Conservation (phyloP, 306 rosid species). For the Erythrophleum fordii region DNA sequence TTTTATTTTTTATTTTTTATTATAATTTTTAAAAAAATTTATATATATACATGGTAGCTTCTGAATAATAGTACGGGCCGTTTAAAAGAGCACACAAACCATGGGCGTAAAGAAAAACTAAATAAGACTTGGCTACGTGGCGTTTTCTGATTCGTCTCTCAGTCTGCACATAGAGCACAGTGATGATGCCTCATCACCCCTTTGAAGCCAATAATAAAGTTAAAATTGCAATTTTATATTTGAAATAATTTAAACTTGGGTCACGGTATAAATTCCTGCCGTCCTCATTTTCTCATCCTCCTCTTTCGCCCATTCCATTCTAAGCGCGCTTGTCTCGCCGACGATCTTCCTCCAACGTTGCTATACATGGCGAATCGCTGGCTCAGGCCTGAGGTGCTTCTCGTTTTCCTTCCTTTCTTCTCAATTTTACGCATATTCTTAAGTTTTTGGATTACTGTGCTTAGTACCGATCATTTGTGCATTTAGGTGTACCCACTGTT, state of each 20-base stretch:
- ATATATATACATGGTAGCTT: not conserved
- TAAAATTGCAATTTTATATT: not conserved
- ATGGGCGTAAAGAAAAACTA: not conserved
- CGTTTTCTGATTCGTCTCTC: not conserved
- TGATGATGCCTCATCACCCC: not conserved
- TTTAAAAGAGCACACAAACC: not conserved
- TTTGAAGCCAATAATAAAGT: conserved; percentile 38
- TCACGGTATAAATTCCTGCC: conserved; percentile 1
- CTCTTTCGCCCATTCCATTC: not conserved
- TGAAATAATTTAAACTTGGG: not conserved
- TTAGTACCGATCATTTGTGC: not conserved
- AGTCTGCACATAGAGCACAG: not conserved
- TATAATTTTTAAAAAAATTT: no score
- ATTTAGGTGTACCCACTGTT: conserved; percentile 89
- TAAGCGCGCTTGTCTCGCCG: not conserved
- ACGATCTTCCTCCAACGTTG: conserved; percentile 4
- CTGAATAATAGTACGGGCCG: not conserved
- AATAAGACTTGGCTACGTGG: not conserved
- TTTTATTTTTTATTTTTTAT: no score
- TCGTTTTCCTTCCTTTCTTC: not conserved
- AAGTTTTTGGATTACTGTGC: not conserved
- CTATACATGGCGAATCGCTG: conserved; percentile 51
- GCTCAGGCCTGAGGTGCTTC: conserved; percentile 81
- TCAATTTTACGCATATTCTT: not conserved
- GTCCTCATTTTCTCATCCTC: not conserved